Evolutionary conservation across 495 filamentous ascomycete genomes (phyloP).

Genomic region (Viridothelium virens): DNA sequence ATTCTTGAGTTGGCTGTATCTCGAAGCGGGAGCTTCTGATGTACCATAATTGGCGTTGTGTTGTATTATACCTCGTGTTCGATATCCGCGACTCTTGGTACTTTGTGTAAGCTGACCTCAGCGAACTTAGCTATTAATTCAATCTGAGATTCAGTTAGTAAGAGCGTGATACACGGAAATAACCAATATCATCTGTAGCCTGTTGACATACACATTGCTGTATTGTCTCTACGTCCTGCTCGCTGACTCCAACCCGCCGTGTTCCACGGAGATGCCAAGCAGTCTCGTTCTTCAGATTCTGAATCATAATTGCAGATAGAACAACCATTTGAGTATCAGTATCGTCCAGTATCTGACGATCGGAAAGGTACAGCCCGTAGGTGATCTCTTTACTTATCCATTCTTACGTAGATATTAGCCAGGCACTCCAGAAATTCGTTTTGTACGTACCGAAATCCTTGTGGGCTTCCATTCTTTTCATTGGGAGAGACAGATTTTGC

Average conservation of each 20-base stretch:
- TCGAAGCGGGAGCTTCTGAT: background rate
- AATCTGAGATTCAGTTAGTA: constrained; percentile 24
- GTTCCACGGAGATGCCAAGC: constrained; percentile 33
- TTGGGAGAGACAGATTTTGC: constrained; percentile 27
- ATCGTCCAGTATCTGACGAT: constrained; percentile 32
- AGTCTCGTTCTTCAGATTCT: constrained; percentile 32
- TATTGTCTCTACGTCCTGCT: constrained; percentile 31
- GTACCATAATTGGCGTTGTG: background rate
- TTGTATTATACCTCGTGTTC: constrained; percentile 29
- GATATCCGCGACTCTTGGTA: constrained; percentile 32
- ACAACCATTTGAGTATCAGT: constrained; percentile 35
- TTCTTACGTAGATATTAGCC: constrained; percentile 17
- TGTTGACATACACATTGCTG: constrained; percentile 32
- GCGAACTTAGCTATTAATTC: constrained; percentile 30
- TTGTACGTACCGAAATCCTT: constrained; percentile 29
- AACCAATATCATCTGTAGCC: background rate
- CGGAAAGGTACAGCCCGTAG: constrained; percentile 35
- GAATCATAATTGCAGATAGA: constrained; percentile 33
- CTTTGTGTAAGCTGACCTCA: constrained; percentile 25
- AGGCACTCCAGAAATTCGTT: no score
- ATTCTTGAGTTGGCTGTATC: no score
- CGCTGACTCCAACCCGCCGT: constrained; percentile 28
- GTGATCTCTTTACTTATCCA: constrained; percentile 34
- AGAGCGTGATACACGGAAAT: background rate
- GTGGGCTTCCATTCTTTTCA: constrained; percentile 27